These are phyloP conservation scores for Russula compacta DNA, from an alignment of 768 basidiomycete species.

Conservation along the genomic window DNA sequence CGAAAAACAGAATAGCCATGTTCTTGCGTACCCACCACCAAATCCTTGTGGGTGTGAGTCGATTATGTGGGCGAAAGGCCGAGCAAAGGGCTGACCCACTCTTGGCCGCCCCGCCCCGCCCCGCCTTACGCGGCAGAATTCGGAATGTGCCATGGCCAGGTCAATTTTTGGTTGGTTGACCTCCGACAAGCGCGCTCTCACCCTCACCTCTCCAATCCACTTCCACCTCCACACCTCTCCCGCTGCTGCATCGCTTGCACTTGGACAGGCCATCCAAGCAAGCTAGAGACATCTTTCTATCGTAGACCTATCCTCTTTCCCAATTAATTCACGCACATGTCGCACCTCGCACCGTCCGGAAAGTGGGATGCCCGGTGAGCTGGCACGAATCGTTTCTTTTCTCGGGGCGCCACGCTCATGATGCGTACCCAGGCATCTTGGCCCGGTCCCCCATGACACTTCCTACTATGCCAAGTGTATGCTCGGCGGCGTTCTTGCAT, in stretches of 20 bases:
- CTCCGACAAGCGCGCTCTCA: slow-evolving; percentile 8
- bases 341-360: slow-evolving; percentile 38
- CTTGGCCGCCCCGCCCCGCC: not conserved
- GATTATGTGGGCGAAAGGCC: not conserved
- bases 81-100: not conserved
- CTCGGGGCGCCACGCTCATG: not conserved
- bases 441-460: slow-evolving; percentile 67
- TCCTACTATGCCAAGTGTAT: slow-evolving; percentile 79
- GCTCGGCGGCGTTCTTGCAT: slow-evolving; percentile 81
- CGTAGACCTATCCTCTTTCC: slow-evolving; percentile 25
- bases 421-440: slow-evolving; percentile 39
- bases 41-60: not conserved
- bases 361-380: slow-evolving; percentile 72
- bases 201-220: slow-evolving; percentile 16
- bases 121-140: not conserved
- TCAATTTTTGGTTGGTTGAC: not conserved
- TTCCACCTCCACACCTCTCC: slow-evolving; percentile 20
- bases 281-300: slow-evolving; percentile 26
- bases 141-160: not conserved
- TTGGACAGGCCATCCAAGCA: slow-evolving; percentile 30
- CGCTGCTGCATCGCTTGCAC: slow-evolving; percentile 19
- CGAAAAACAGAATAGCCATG: not conserved
- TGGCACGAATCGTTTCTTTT: slow-evolving; percentile 10
- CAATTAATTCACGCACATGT: slow-evolving; percentile 34
- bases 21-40: not conserved